Conservation (phyloP, 2,329 filamentous ascomycete genomes). For the Chrysoporthe cubensis region DNA sequence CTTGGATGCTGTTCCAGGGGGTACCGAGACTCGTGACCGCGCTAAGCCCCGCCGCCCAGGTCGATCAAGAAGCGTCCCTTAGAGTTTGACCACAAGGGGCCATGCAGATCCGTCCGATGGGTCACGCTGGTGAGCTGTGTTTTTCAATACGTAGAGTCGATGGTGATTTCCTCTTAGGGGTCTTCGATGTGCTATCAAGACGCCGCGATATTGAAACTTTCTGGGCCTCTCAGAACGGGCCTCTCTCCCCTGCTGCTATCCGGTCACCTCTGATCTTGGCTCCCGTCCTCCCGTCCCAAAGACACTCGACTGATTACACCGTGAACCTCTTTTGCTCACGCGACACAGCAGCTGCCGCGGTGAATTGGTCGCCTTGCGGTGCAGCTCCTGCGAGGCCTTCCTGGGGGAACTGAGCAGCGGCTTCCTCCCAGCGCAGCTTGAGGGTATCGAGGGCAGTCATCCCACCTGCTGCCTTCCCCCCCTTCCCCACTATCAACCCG, state of each 20-base stretch:
- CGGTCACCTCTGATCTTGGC: neutral
- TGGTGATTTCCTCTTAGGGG: neutral
- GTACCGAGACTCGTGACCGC: constrained; percentile 7
- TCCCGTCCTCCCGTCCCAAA: neutral
- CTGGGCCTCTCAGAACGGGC: neutral
- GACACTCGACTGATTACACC: neutral
- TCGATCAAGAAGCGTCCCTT: constrained; percentile 7
- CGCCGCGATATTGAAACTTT: neutral
- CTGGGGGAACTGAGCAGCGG: neutral
- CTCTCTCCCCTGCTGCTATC: neutral
- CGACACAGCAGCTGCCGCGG: constrained; percentile 7
- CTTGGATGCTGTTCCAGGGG: neutral
- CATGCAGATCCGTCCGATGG: constrained; percentile 2
- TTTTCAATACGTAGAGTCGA: neutral
- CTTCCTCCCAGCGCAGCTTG: neutral
- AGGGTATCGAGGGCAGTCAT: constrained; percentile 11
- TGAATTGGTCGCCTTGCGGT: constrained; percentile 2
- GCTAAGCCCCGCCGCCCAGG: constrained; percentile 6
- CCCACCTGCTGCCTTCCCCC: constrained; percentile 11
- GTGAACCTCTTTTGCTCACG: constrained; percentile 1
- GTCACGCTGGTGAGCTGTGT: constrained; percentile 1
- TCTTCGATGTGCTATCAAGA: neutral
- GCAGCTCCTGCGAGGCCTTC: neutral
- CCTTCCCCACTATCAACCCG: constrained; percentile 25
- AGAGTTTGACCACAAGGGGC: neutral